Conservation (phyloP, 768 basidiomycete genomes). For the Rhodotorula babjevae region DNA sequence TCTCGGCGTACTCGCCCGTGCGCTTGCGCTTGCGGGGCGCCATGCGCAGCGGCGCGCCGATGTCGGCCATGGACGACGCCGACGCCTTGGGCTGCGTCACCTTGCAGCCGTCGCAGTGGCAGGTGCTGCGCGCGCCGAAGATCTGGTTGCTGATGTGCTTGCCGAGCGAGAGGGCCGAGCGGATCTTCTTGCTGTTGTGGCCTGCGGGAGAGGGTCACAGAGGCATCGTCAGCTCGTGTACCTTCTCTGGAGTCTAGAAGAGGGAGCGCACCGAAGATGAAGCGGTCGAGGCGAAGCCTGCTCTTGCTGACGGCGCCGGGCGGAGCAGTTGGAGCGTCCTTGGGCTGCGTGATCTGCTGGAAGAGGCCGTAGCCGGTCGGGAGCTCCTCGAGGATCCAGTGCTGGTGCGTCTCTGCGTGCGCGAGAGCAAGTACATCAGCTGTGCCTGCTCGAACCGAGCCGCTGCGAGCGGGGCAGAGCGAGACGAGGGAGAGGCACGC, state of each 20-base stretch:
- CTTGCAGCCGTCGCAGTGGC: conserved; percentile 37
- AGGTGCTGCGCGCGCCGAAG: not conserved
- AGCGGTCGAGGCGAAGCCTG: conserved; percentile 23
- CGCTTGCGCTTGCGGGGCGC: conserved; percentile 11
- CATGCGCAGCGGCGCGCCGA: not conserved
- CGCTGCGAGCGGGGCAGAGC: no score
- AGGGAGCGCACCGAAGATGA: conserved; percentile 24
- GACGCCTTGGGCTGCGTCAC: not conserved
- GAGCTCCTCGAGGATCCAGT: conserved; percentile 26
- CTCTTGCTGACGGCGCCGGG: not conserved
- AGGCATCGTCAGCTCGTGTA: not conserved
- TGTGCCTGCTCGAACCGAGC: no score
- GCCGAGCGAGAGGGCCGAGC: conserved; percentile 32
- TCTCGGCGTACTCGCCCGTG: conserved; percentile 18
- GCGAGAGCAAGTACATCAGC: not conserved
- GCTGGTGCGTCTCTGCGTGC: not conserved
- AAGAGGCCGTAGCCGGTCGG: conserved; percentile 34
- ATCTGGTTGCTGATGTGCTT: conserved; percentile 27
- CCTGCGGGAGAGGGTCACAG: not conserved
- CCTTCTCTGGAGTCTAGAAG: no score
- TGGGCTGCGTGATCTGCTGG: conserved; percentile 32
- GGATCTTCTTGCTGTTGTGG: conserved; percentile 28
- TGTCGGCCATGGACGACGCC: conserved; percentile 1
- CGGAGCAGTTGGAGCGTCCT: not conserved
- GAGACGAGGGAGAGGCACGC: not conserved